Base-by-base conservation (phyloP, 768 basidiomycete genomes). In the Collybiopsis luxurians region DNA sequence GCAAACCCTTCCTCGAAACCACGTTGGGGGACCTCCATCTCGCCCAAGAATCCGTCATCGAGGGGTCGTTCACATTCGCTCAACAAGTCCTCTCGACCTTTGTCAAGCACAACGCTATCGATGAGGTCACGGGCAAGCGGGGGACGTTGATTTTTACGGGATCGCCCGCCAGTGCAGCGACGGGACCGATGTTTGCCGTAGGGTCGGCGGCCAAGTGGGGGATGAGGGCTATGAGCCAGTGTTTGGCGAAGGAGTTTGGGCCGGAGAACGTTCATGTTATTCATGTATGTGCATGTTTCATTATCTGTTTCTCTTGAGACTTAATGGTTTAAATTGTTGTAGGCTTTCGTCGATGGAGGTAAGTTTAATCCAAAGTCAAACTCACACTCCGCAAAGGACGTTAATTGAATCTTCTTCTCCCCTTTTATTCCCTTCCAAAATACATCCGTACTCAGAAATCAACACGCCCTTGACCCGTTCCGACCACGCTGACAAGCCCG, bases 91-190 rank as follows among this genome's bases (percentile, higher is more conserved):
- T 89, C 47, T 64, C 82, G 31, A 74, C 77, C 1, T 83, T 90
- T 69, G n/a, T n/a, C n/a, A 83, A 84, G 64, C 74, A 77, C 44
- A 86, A 85, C 59, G 73, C 76, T 7, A 65, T 79, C 7, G 74
- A 74, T n/a, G 70, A 78, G 49, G 65, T 73, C 1, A 67, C 67
- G 17, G 82, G 84, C 13, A 81, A 81, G 64, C 74, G 78, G 28
- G 89, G 88, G 7, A 80, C 84, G 0, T 67, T 90, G 44, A 77
- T 88, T 13, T 88, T 89, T 64, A 90, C 87, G 0, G 86, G 87
- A 0, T 87, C 89, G 1, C 89, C 89, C 6, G 84, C 88, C 5
- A 76, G 82, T 52, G 55, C 80, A 19, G 71, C 88, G 55, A 89
- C 88, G 4, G 88, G 88, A 53, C 70, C 72, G 1, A 70, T 69